Conservation (phyloP, 805 yeast genomes). For the Myxozyma geophila region DNA sequence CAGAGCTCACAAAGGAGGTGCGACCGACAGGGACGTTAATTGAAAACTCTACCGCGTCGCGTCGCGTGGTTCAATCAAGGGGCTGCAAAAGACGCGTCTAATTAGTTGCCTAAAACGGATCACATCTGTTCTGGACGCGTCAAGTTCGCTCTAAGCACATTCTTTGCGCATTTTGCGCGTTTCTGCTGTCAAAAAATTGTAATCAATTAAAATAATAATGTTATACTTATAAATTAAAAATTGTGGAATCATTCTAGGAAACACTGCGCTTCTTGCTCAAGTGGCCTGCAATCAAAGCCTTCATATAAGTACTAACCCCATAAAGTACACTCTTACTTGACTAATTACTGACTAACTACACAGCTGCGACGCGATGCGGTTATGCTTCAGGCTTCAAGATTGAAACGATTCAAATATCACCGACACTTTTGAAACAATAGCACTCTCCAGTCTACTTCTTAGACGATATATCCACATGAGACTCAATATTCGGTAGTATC, state of each 20-base stretch:
- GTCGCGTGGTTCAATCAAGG: neutral
- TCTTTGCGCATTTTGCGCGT: no score
- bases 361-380: neutral
- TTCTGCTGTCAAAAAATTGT: no score
- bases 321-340: no score
- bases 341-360: neutral
- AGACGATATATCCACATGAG: neutral
- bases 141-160: no score
- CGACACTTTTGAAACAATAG: neutral
- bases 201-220: no score
- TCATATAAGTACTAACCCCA: no score
- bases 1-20: neutral
- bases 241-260: no score
- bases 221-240: no score
- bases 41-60: conserved; percentile 1
- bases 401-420: no score
- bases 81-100: neutral
- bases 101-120: neutral
- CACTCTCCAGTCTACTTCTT: neutral
- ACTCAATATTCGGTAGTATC: neutral
- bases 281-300: no score
- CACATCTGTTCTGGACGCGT: neutral
- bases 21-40: neutral
- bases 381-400: neutral
- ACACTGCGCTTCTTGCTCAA: no score